Evolutionary conservation across 352 stramenopile species (phyloP), one percentile per base, ranked within the genome.

Genomic region (Pythium folliculosum): DNA sequence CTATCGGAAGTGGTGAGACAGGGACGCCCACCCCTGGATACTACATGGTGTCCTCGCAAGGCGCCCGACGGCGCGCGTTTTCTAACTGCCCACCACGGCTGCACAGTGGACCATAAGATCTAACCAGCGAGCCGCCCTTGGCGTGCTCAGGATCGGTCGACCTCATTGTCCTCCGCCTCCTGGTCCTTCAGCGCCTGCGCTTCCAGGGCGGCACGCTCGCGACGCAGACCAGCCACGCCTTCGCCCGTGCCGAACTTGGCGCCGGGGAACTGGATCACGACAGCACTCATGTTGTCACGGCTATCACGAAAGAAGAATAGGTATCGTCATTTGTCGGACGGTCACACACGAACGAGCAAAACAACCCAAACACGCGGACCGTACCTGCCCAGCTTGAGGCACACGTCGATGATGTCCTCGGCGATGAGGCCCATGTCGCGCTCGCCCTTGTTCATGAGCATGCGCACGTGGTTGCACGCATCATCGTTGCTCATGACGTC

Each of bases 401-500:
- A 92, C 54, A 84, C 73, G 73, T 95, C 88, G 45, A 93, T 52
- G 52, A 95, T 75, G 56, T 95, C 85, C 76, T 95, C 85, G 32
- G 83, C 83, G 65, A 94, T 87, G 51, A 95, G 75, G 19, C 79
- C 77, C 70, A 94, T 67, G 63, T 90, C 76, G 38, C 49, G 69
- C 65, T 95, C 83, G 57, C 86, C 86, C 37, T 87, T 80, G 60
- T 66, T 67, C 75, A 96, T 82, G 9, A 95, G 76, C 55, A 84
- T 74, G 35, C 86, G 84, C 35, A 97, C 89, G 70, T 92, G 96
- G 32, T 87, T 78, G 54, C 91, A 93, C 25, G 88, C 79, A 56
- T 96, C 85, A 67, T 98, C 86, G 63, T 97, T 96, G 51, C 68
- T 86, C 86, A 98, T 97, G 38, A 98, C 92, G 56, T 98, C 94